Percentiles rank a stretch among this genome's conserved stretches.
phyloP scores from a whole-genome alignment of 192 early-diverging fungal genomes.

The Backusella westeae region DNA sequence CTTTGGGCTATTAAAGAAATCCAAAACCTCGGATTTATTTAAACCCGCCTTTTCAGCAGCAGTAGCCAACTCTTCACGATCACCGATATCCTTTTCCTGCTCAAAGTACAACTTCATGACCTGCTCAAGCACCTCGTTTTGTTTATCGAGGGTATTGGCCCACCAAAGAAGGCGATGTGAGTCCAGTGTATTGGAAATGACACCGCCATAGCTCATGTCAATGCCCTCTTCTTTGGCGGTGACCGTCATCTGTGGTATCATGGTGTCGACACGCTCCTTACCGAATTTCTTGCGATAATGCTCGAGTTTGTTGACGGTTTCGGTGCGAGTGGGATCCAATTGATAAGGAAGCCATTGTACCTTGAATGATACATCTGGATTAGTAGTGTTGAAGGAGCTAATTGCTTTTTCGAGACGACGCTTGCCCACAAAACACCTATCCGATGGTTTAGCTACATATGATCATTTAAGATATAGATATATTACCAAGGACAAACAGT shows the following conservation, averaged over 20 bases:
- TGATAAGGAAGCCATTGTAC: slow-evolving; percentile 69
- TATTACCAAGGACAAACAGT: slow-evolving; percentile 70
- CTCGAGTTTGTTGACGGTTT: slow-evolving; percentile 46
- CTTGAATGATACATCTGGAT: slow-evolving; percentile 54
- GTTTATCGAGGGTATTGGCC: slow-evolving; percentile 47
- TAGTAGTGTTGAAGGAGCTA: slow-evolving; percentile 36
- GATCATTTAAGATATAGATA: neutral
- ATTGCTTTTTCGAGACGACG: slow-evolving; percentile 68
- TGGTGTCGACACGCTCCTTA: slow-evolving; percentile 41
- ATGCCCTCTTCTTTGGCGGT: slow-evolving; percentile 68
- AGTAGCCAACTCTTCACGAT: slow-evolving; percentile 52
- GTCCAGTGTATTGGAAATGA: slow-evolving; percentile 61
- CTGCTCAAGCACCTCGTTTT: slow-evolving; percentile 58
- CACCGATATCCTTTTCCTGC: slow-evolving; percentile 62
- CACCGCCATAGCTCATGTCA: slow-evolving; percentile 60
- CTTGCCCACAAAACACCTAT: slow-evolving; percentile 72
- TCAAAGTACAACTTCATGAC: slow-evolving; percentile 75
- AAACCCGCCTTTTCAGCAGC: slow-evolving; percentile 61
- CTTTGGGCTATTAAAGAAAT: slow-evolving; percentile 55
- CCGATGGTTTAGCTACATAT: neutral
- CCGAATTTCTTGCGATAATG: slow-evolving; percentile 72
- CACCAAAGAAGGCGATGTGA: slow-evolving; percentile 66
- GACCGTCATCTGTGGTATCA: slow-evolving; percentile 49
- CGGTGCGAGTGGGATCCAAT: slow-evolving; percentile 60
- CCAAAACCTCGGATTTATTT: slow-evolving; percentile 42